phyloP scores from a whole-genome alignment of 306 rosid species.

The Mimosa pudica region DNA sequence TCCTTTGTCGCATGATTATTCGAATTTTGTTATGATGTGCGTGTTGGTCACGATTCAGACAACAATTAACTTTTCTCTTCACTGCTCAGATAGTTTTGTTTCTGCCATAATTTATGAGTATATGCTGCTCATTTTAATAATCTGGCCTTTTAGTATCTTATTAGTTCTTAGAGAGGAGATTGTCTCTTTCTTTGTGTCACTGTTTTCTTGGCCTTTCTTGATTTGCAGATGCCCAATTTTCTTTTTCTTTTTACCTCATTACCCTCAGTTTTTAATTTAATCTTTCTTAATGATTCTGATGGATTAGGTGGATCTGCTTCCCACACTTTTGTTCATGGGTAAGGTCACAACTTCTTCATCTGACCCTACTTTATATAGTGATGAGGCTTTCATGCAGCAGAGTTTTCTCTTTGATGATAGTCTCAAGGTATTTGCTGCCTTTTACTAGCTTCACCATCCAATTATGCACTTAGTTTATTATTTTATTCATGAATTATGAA shows the following conservation, averaged over 20 bases:
- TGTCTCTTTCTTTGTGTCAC: slow-evolving; percentile 28
- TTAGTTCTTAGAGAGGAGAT: slow-evolving; percentile 7
- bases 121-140: slow-evolving; percentile 9
- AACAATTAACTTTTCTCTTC: not conserved
- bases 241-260: slow-evolving; percentile 10
- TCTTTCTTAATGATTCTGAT: slow-evolving; percentile 6
- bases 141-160: slow-evolving; percentile 6
- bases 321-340: slow-evolving; percentile 43
- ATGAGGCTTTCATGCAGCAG: slow-evolving; percentile 86
- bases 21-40: slow-evolving; percentile 30
- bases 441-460: not conserved
- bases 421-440: slow-evolving; percentile 54
- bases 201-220: slow-evolving; percentile 4
- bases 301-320: slow-evolving; percentile 38
- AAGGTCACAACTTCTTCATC: slow-evolving; percentile 45
- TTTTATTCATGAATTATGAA: not conserved
- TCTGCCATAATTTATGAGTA: not conserved
- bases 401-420: slow-evolving; percentile 80
- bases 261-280: slow-evolving; percentile 4
- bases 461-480: not conserved
- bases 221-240: slow-evolving; percentile 16
- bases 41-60: slow-evolving; percentile 11
- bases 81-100: slow-evolving; percentile 2
- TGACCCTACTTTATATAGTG: slow-evolving; percentile 45
- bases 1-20: slow-evolving; percentile 32